phyloP scores from a whole-genome alignment of 495 filamentous ascomycete species.

The Elaphomyces granulatus region DNA sequence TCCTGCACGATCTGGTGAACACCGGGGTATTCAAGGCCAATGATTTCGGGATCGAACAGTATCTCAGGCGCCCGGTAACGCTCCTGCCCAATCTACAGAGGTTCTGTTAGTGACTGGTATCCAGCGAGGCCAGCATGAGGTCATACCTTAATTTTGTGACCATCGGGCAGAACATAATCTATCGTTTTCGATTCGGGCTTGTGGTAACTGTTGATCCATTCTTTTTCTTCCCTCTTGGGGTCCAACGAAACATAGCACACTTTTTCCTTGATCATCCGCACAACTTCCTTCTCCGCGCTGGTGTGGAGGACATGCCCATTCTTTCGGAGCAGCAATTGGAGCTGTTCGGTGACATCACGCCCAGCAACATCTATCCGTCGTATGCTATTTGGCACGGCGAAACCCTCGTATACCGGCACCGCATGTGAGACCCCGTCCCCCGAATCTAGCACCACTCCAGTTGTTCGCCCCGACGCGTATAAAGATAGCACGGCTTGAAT shows the following conservation, averaged over 20 bases:
- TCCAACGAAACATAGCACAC: slow-evolving; percentile 83
- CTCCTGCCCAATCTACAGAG: slow-evolving; percentile 61
- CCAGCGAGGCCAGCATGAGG: slow-evolving; percentile 3
- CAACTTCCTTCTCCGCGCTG: slow-evolving; percentile 95
- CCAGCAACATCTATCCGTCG: slow-evolving; percentile 92
- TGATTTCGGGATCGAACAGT: slow-evolving; percentile 92
- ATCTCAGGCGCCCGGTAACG: slow-evolving; percentile 95
- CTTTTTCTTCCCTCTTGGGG: slow-evolving; percentile 88
- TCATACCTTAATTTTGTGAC: slow-evolving; percentile 74
- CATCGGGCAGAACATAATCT: slow-evolving; percentile 84
- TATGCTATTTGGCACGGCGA: slow-evolving; percentile 91
- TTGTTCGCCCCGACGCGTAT: slow-evolving; percentile 92
- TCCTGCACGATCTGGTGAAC: slow-evolving; percentile 97
- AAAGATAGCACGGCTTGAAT: slow-evolving; percentile 95
- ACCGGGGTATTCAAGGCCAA: slow-evolving; percentile 92
- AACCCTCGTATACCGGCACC: slow-evolving; percentile 95
- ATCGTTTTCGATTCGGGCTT: slow-evolving; percentile 51
- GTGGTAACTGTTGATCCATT: slow-evolving; percentile 55
- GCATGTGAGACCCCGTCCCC: slow-evolving; percentile 97
- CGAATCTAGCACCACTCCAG: slow-evolving; percentile 87
- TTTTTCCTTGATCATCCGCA: slow-evolving; percentile 88
- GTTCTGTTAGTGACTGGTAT: slow-evolving; percentile 5
- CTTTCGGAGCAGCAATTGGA: slow-evolving; percentile 85
- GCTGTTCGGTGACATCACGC: slow-evolving; percentile 91
- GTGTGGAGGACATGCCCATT: slow-evolving; percentile 92